phyloP scores from a whole-genome alignment of 139 green algal species.

The Volvox africanus region DNA sequence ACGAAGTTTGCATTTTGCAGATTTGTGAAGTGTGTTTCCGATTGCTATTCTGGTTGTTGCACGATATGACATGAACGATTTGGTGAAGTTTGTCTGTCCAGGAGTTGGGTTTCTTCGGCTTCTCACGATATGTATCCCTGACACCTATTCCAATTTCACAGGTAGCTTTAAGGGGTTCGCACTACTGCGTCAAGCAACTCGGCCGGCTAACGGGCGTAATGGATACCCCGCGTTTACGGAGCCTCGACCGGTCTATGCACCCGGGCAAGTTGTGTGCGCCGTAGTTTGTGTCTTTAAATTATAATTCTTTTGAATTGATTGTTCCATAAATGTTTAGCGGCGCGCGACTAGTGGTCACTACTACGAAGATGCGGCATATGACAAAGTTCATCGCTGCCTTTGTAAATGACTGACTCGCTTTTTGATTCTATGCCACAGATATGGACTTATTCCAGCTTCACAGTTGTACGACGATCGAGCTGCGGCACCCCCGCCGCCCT shows the following conservation, averaged over 20 bases:
- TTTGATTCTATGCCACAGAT: not conserved
- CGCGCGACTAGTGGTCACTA: no score
- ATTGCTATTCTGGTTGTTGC: not conserved
- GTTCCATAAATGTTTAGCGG: no score
- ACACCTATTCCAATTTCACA: not conserved
- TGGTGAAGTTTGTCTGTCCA: not conserved
- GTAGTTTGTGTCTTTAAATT: no score
- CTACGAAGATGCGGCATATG: no score
- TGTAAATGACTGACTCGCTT: no score
- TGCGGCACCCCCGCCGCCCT: not conserved
- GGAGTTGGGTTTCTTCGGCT: not conserved
- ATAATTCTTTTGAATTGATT: no score
- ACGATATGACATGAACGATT: no score
- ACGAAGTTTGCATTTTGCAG: not conserved
- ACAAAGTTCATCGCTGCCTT: no score
- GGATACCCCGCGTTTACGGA: constrained; percentile 46
- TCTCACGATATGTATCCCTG: not conserved
- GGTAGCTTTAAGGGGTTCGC: constrained; percentile 74
- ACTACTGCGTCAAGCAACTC: constrained; percentile 60
- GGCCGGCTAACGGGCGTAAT: constrained; percentile 39
- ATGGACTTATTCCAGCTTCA: constrained; percentile 41
- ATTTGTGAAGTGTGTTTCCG: not conserved
- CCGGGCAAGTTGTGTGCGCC: constrained; percentile 51
- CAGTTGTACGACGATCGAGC: constrained; percentile 46
- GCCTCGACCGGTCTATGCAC: constrained; percentile 65